These are phyloP conservation scores for Bidens hawaiensis DNA, from an alignment of 140 eudicot genomes.

Conservation along the genomic window DNA sequence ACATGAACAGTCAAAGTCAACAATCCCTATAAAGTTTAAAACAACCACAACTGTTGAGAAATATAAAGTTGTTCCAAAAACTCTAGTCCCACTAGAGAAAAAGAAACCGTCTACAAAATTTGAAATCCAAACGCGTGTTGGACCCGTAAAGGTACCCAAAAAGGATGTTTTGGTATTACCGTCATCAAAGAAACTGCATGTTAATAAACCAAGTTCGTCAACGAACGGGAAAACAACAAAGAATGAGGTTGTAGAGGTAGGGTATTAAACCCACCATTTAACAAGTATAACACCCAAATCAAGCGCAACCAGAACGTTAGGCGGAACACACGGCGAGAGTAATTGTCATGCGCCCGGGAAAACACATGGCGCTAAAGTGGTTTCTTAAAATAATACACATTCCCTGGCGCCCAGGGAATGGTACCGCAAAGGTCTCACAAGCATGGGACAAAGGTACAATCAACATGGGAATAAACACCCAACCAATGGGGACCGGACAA, in stretches of 20 bases:
- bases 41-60: background rate
- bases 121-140: slow-evolving; percentile 12
- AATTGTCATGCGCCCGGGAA: too few species aligned
- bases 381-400: too few species aligned
- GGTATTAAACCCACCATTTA: too few species aligned
- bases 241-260: slow-evolving; percentile 32
- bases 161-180: slow-evolving; percentile 27
- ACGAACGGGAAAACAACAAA: slow-evolving; percentile 15
- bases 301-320: too few species aligned
- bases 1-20: slow-evolving; percentile 22
- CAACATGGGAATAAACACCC: too few species aligned
- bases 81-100: slow-evolving; percentile 21
- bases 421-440: too few species aligned
- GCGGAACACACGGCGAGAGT: too few species aligned
- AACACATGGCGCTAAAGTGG: too few species aligned
- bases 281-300: too few species aligned
- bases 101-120: slow-evolving; percentile 23
- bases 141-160: slow-evolving; percentile 43
- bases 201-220: slow-evolving; percentile 11
- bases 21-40: slow-evolving; percentile 22
- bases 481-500: too few species aligned
- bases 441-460: too few species aligned
- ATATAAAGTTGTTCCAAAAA: slow-evolving; percentile 12
- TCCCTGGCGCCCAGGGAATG: too few species aligned
- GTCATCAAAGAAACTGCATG: slow-evolving; percentile 31